phyloP scores from a whole-genome alignment of 495 filamentous ascomycete species.

The Lasiosphaeriaceae sp. region DNA sequence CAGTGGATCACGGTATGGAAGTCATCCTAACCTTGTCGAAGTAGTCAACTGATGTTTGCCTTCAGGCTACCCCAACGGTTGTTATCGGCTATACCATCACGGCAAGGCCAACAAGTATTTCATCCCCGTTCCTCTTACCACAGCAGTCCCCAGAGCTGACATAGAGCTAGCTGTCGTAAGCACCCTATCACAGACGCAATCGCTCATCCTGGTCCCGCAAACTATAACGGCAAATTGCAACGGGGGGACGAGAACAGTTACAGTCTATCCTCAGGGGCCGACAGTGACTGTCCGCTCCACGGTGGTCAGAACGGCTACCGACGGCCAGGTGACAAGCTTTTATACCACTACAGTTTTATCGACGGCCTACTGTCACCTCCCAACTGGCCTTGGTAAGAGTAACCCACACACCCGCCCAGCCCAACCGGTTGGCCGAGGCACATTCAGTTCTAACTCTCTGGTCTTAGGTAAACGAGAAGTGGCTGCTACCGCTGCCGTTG shows the following conservation, averaged over 20 bases:
- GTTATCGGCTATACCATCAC: constrained; percentile 38
- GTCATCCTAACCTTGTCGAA: neutral
- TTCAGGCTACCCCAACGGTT: constrained; percentile 39
- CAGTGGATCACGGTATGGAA: constrained; percentile 33
- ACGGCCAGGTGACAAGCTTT: constrained; percentile 32
- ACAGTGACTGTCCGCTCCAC: constrained; percentile 31
- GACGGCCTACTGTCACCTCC: constrained; percentile 35
- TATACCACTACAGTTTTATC: constrained; percentile 31
- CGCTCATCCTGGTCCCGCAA: constrained; percentile 30
- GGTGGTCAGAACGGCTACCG: constrained; percentile 34
- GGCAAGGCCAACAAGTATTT: constrained; percentile 33
- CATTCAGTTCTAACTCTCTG: constrained; percentile 5
- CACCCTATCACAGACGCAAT: constrained; percentile 35
- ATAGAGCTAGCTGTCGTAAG: constrained; percentile 29
- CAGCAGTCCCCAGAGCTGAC: neutral
- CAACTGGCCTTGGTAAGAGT: constrained; percentile 11
- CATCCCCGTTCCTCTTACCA: neutral
- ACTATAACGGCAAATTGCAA: constrained; percentile 34
- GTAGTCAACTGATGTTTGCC: too few species aligned
- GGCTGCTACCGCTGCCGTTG: constrained; percentile 16
- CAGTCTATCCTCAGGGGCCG: constrained; percentile 27
- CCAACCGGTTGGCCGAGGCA: neutral
- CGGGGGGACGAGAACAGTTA: constrained; percentile 37
- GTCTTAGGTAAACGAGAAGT: constrained; percentile 20
- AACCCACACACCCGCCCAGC: neutral